Evolutionary conservation across 148 eudicot species (phyloP).

Genomic region (Rhododendron williamsianum): DNA sequence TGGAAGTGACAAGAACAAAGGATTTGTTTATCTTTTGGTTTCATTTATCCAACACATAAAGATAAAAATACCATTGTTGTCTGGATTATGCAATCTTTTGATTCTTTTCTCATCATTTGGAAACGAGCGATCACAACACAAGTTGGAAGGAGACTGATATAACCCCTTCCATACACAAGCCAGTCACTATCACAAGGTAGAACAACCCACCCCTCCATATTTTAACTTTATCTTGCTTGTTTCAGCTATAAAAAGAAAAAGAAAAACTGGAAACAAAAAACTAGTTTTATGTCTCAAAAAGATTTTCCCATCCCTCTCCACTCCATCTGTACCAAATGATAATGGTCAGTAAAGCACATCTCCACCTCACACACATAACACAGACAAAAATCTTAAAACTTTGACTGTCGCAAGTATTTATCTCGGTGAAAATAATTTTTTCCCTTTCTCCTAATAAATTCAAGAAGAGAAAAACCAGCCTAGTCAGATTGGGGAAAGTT

Average conservation of each 20-base stretch:
- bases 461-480: neutral
- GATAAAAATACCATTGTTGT: neutral
- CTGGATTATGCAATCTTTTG: neutral
- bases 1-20: neutral
- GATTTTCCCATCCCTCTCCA: neutral
- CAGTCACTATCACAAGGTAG: neutral
- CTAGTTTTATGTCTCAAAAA: neutral
- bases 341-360: neutral
- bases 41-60: neutral
- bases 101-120: neutral
- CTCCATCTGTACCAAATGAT: neutral
- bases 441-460: neutral
- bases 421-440: neutral
- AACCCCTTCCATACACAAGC: neutral
- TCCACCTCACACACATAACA: neutral
- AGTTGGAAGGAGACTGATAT: neutral
- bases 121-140: neutral
- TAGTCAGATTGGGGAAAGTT: neutral
- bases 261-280: neutral
- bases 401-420: neutral
- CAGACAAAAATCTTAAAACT: neutral
- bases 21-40: neutral
- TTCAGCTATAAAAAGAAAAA: neutral
- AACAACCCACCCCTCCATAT: neutral
- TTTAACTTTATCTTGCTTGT: neutral